Base-by-base conservation (phyloP, 2,329 filamentous ascomycete species). In the Fusarium globosum region DNA sequence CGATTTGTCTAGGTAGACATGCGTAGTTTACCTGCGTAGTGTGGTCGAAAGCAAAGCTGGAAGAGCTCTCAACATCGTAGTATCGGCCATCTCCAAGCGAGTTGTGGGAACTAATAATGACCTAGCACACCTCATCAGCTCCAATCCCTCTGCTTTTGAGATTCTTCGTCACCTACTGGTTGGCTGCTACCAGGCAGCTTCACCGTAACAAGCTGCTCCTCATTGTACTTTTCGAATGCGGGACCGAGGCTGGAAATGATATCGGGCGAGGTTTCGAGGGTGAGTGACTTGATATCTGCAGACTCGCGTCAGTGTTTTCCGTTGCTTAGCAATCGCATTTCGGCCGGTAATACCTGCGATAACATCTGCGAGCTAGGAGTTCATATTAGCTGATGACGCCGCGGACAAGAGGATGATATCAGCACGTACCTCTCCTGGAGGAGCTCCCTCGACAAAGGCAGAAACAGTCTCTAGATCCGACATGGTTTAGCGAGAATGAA, bases 161-260 rank as follows among this genome's bases (percentile, higher is more conserved):
- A 20, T 33, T 42, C 26, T 52, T 59, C 35, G 23, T 60, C 38
- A 77, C 82, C 53, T 64, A 85, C 84, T 61, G 80, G 78, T 82
- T 94, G 91, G 82, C 91, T 96, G 80, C 93, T 90, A 36, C 95
- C 95, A 1, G 96, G 96, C 63, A 99, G 89, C 87, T 97, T 97
- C 71, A 94, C 92, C 21, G 95, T 95, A 55, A 91, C 85, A 82
- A 98, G 93, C 83, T 99, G 96, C 83, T 95, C 93, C 84, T 99
- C 96, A 79, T 98, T 98, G 88, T 99, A 98, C 83, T 93, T 94
- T 84, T 95, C 88, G 82, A 97, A 97, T 1, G 96, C 95, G 1
- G 95, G 93, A 12, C 88, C 89, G 60, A 98, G 92, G 73, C 93
- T 91, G 68, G 90, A 85, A 62, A 95, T 85, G 70, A 96, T 86